Percentiles rank a stretch among this genome's conserved stretches.
Evolutionary conservation across 108 stramenopile genomes (phyloP).

Genomic region (Phaeodactylum tricornutum): DNA sequence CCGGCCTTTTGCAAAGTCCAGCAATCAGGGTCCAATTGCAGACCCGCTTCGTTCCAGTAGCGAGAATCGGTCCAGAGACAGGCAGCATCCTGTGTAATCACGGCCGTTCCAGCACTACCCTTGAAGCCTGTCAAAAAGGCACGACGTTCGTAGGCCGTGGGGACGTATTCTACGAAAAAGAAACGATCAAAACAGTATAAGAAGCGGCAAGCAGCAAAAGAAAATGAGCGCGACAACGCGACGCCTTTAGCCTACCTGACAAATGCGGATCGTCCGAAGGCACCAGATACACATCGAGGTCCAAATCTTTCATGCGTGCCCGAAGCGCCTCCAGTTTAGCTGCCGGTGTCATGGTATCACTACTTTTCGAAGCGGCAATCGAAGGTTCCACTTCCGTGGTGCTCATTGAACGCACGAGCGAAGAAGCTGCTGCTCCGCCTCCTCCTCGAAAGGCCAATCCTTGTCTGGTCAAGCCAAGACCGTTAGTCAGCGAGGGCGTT

Average conservation of each 20-base stretch:
- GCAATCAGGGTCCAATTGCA: conserved; percentile 48
- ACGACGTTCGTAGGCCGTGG: conserved; percentile 82
- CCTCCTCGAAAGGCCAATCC: too few species aligned
- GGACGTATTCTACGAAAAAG: conserved; percentile 79
- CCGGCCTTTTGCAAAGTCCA: conserved; percentile 85
- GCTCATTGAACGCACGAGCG: too few species aligned
- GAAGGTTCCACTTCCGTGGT: too few species aligned
- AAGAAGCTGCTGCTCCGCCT: too few species aligned
- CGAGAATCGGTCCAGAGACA: conserved; percentile 93
- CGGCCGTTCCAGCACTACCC: conserved; percentile 92
- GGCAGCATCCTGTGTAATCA: conserved; percentile 49
- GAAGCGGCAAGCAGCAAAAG: not conserved
- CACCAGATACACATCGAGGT: conserved; percentile 66
- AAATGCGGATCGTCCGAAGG: conserved; percentile 88
- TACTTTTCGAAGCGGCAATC: not conserved
- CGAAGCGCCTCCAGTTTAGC: conserved; percentile 45
- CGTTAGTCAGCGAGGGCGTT: too few species aligned
- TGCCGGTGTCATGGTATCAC: conserved; percentile 24
- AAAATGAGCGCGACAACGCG: not conserved
- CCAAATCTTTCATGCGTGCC: conserved; percentile 41
- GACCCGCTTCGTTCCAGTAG: conserved; percentile 89
- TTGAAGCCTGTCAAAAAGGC: conserved; percentile 85
- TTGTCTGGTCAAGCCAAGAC: too few species aligned
- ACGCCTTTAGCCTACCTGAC: conserved; percentile 27
- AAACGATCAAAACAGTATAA: not conserved